phyloP scores from a whole-genome alignment of 2,329 filamentous ascomycete genomes.

The Colletotrichum cuscutae region DNA sequence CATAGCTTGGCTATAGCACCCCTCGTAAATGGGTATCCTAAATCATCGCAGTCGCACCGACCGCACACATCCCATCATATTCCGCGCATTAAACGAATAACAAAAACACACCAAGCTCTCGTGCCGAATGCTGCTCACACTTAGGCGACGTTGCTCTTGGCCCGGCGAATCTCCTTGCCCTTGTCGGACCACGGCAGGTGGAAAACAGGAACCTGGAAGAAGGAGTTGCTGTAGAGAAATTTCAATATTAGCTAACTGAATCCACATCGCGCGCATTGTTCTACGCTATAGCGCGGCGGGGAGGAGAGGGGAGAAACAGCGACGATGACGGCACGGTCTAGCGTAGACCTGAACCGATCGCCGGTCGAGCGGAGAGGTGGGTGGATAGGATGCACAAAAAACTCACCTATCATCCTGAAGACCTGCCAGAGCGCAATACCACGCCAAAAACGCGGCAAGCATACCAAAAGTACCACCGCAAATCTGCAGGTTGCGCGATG shows the following conservation, averaged over 20 bases:
- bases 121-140: neutral
- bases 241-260: constrained; percentile 14
- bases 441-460: constrained; percentile 82
- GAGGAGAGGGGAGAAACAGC: neutral
- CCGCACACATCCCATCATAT: neutral
- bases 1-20: neutral
- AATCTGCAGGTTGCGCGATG: constrained; percentile 66
- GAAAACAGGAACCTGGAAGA: constrained; percentile 91
- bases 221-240: constrained; percentile 72
- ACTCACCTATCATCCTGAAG: constrained; percentile 76
- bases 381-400: neutral
- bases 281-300: neutral
- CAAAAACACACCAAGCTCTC: neutral
- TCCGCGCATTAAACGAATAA: neutral
- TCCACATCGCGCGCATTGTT: constrained; percentile 5
- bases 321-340: neutral
- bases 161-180: constrained; percentile 67
- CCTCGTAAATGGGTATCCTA: neutral
- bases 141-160: constrained; percentile 54
- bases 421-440: constrained; percentile 89
- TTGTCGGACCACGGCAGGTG: constrained; percentile 96
- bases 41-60: neutral
- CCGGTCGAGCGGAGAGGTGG: neutral
- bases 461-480: constrained; percentile 85
- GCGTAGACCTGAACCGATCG: neutral